Base-by-base conservation (phyloP, 2,329 filamentous ascomycete species). In the Didymella keratinophila region DNA sequence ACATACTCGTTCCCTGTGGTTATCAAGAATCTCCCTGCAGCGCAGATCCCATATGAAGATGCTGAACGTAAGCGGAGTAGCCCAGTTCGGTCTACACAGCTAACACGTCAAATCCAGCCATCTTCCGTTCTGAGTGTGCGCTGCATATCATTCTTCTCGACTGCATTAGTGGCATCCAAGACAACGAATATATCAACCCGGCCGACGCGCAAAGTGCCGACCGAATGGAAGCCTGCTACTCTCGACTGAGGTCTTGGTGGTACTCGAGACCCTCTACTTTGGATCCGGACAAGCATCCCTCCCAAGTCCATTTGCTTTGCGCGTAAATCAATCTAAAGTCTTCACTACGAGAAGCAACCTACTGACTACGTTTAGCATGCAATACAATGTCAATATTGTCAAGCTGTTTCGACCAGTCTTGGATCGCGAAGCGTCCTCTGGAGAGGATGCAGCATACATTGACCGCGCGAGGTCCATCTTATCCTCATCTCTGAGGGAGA, bases 111-210 rank as follows among this genome's bases (percentile, higher is more conserved):
- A 4, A 16, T 16, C 7, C 30, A 74, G 72, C 61, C 30, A 49
- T 72, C 2, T 72, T 74, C 32, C 65, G 65, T 12, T 65, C 63
- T 32, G 67, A 73, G 56, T 74, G 72, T 37, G 53, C 54, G n/a
- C 66, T 69, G 23, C 57, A 71, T 47, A 50, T 63, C 6, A 67
- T 73, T 41, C 58, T 73, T 9, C 57, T 67, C 14, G 68, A 73
- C 18, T 70, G 66, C 45, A 51, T 65, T 23, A 61, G 63, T 10
- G 54, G 49, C 3, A 60, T 67, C 12, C 52, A 55, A 30, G 60
- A 63, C n/a, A 36, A 51, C 7, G 61, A 69, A 18, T 43, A 44
- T 8, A 50, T 20, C 1, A 12, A 36, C 10, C 54, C 48, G 8
- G 52, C 56, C 2, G 45, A 61, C 21, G 50, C 60, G 18, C 55